Conservation (phyloP, 2,329 filamentous ascomycete genomes). For the Diaporthe sp. region DNA sequence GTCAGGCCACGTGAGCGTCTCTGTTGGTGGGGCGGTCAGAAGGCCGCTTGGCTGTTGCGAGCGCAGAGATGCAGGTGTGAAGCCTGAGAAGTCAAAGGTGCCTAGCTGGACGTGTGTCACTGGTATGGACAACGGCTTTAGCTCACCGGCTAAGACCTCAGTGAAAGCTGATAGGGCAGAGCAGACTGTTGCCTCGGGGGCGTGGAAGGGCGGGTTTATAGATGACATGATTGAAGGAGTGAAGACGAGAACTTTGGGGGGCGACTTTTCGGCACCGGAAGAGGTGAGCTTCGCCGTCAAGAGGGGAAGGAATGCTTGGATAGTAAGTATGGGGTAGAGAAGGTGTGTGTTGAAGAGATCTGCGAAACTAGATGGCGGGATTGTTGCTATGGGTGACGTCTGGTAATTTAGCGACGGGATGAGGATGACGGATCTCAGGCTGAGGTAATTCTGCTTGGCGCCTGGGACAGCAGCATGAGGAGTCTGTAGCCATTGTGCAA, state of each 20-base stretch:
- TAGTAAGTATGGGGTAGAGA: conserved; percentile 87
- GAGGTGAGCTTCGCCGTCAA: conserved; percentile 74
- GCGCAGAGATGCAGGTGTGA: conserved; percentile 61
- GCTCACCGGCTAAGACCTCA: conserved; percentile 83
- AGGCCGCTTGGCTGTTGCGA: conserved; percentile 50
- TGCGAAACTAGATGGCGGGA: conserved; percentile 86
- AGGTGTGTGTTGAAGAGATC: conserved; percentile 94
- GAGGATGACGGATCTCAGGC: conserved; percentile 84
- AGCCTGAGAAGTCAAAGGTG: conserved; percentile 86
- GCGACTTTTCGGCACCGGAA: conserved; percentile 62
- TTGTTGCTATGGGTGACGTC: conserved; percentile 86
- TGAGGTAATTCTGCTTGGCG: conserved; percentile 81
- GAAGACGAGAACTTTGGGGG: conserved; percentile 80
- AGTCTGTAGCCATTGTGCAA: conserved; percentile 78
- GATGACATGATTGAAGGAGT: conserved; percentile 86
- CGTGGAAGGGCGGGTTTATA: conserved; percentile 84
- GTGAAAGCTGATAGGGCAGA: conserved; percentile 90
- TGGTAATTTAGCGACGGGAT: conserved; percentile 87
- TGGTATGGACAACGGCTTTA: conserved; percentile 80
- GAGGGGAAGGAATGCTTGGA: conserved; percentile 90
- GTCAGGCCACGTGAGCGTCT: conserved; percentile 76
- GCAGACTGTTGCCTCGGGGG: conserved; percentile 87
- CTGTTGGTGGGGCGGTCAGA: conserved; percentile 61
- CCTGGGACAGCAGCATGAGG: conserved; percentile 83
- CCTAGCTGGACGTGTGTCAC: conserved; percentile 93